phyloP scores from a whole-genome alignment of 179 eudicot genomes.

The Camellia oleifera region DNA sequence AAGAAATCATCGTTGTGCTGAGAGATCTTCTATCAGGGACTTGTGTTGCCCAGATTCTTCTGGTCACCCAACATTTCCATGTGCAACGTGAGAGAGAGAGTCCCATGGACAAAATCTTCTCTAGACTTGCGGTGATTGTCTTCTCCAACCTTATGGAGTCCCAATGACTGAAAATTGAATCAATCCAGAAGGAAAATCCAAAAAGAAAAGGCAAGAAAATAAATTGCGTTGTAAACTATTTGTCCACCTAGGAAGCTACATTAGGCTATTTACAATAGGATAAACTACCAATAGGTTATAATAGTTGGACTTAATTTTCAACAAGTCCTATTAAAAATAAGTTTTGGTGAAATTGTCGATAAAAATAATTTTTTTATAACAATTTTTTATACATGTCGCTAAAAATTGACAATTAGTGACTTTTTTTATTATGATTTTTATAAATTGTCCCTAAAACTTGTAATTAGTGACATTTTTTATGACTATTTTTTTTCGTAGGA shows the following conservation, averaged over 20 bases:
- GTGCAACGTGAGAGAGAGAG: conserved; percentile 12
- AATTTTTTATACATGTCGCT: no score
- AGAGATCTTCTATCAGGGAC: conserved; percentile 5
- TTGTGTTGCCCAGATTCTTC: conserved; percentile 15
- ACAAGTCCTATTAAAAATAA: no score
- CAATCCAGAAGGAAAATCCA: conserved; percentile 10
- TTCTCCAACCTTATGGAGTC: conserved; percentile 13
- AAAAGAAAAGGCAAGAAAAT: neutral
- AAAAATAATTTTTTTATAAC: no score
- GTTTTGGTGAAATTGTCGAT: no score
- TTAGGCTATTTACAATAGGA: neutral
- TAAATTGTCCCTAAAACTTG: no score
- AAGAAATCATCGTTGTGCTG: neutral
- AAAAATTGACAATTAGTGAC: no score
- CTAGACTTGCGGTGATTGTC: neutral
- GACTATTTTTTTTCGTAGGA: no score
- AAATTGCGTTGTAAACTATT: neutral
- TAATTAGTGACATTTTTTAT: no score
- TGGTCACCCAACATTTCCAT: conserved; percentile 26
- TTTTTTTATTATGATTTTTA: no score
- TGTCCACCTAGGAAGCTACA: neutral
- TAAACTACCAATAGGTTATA: no score
- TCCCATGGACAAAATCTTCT: neutral
- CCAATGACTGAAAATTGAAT: conserved; percentile 14
- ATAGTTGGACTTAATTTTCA: no score